Evolutionary conservation across 2,329 filamentous ascomycete species (phyloP).

Genomic region (Zymoseptoria tritici): DNA sequence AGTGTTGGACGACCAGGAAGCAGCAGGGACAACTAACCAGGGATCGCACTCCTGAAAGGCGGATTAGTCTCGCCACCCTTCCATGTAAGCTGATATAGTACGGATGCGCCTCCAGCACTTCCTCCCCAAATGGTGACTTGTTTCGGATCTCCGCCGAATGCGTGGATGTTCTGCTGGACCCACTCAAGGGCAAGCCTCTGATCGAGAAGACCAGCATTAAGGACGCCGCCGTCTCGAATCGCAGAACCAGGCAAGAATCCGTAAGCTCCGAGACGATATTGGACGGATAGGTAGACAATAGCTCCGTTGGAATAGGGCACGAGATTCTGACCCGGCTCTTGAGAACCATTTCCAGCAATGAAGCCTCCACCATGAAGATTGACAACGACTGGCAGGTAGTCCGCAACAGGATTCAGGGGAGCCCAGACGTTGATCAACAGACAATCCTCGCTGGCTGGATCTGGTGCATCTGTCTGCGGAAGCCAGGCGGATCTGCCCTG

Average conservation of each 20-base stretch:
- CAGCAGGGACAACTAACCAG: neutral
- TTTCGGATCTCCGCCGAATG: constrained; percentile 18
- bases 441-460: constrained; percentile 5
- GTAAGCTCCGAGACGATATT: constrained; percentile 25
- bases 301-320: constrained; percentile 51
- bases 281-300: constrained; percentile 52
- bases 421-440: constrained; percentile 7
- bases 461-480: constrained; percentile 3
- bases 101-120: constrained; percentile 45
- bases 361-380: constrained; percentile 45
- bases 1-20: neutral
- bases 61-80: neutral
- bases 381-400: constrained; percentile 55
- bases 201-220: constrained; percentile 26
- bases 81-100: neutral
- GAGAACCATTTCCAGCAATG: constrained; percentile 41
- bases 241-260: constrained; percentile 25
- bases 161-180: constrained; percentile 17
- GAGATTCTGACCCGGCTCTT: constrained; percentile 52
- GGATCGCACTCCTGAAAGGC: neutral
- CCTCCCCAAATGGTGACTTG: constrained; percentile 18
- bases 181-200: constrained; percentile 30
- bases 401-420: neutral
- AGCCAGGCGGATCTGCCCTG: neutral
- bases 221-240: constrained; percentile 24